phyloP scores from a whole-genome alignment of 2,329 filamentous ascomycete genomes.

The Penicillium sp. region DNA sequence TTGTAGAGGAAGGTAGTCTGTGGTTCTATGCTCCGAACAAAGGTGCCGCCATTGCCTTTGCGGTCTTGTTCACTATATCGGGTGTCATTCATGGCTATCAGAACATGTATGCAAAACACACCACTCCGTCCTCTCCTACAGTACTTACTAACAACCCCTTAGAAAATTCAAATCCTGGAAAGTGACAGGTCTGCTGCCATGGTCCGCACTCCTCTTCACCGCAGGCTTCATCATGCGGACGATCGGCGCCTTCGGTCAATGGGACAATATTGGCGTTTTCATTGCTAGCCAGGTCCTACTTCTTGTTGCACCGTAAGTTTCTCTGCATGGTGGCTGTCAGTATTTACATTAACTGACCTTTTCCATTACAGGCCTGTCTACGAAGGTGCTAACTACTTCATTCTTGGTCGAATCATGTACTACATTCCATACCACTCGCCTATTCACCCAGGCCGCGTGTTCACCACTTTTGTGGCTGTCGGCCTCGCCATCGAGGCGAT shows the following conservation, averaged over 20 bases:
- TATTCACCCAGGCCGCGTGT: constrained; percentile 59
- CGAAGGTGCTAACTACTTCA: constrained; percentile 53
- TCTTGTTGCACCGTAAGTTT: constrained; percentile 43
- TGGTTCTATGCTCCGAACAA: constrained; percentile 48
- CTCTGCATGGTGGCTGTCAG: neutral
- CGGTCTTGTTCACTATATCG: constrained; percentile 43
- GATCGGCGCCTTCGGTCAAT: constrained; percentile 40
- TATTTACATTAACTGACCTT: neutral
- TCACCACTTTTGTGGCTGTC: constrained; percentile 60
- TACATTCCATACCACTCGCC: constrained; percentile 51
- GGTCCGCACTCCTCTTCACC: constrained; percentile 45
- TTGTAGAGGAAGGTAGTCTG: constrained; percentile 36
- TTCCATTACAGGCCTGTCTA: constrained; percentile 38
- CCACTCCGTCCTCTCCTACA: neutral
- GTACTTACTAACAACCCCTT: constrained; percentile 7
- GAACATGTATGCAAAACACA: constrained; percentile 31
- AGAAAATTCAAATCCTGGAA: constrained; percentile 46
- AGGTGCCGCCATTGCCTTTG: constrained; percentile 45
- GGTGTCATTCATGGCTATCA: constrained; percentile 43
- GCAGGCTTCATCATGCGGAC: constrained; percentile 42
- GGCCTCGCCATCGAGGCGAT: constrained; percentile 53
- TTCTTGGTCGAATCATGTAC: constrained; percentile 55
- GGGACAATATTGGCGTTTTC: constrained; percentile 39
- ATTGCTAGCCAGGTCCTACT: constrained; percentile 45
- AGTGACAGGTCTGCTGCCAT: constrained; percentile 45